Percentiles rank a stretch among this genome's conserved stretches.
Evolutionary conservation across 805 yeast genomes (phyloP).

Genomic region (Blastobotrys chiropterorum): DNA sequence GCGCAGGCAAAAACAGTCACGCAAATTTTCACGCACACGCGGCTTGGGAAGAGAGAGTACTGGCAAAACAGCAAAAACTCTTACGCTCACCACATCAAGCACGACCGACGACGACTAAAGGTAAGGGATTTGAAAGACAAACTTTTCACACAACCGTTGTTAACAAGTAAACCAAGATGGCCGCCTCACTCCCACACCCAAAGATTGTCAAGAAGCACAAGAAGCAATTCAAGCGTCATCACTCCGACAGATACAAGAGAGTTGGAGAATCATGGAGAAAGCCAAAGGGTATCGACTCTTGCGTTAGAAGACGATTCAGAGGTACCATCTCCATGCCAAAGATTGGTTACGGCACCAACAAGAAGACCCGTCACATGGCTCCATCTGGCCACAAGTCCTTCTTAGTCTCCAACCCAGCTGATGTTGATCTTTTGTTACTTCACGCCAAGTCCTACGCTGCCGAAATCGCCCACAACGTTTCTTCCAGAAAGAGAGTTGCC

Average conservation of each 20-base stretch:
- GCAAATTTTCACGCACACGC: background rate
- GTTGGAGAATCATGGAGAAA: constrained; percentile 99
- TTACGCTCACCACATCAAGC: background rate
- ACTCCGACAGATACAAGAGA: constrained; percentile 99
- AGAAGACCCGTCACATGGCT: constrained; percentile 90
- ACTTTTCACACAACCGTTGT: background rate
- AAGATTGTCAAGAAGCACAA: constrained; percentile 99
- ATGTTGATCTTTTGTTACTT: constrained; percentile 90
- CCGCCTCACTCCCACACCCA: constrained; percentile 97
- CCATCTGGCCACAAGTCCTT: constrained; percentile 98
- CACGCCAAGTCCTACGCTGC: constrained; percentile 99
- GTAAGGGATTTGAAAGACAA: background rate
- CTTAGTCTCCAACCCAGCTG: constrained; percentile 87
- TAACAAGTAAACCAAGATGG: constrained; percentile 48
- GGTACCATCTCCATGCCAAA: constrained; percentile 98
- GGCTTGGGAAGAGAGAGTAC: background rate
- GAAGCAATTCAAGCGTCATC: constrained; percentile 99
- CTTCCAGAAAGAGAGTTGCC: constrained; percentile 96
- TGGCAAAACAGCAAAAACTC: constrained; percentile 1
- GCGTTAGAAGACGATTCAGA: constrained; percentile 98
- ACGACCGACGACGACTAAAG: background rate
- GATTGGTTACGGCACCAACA: constrained; percentile 99
- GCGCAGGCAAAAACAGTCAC: background rate
- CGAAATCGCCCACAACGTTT: constrained; percentile 98
- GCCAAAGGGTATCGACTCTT: constrained; percentile 99